These are phyloP conservation scores for Trametes meyenii DNA, from an alignment of 768 basidiomycete species.

Conservation along the genomic window DNA sequence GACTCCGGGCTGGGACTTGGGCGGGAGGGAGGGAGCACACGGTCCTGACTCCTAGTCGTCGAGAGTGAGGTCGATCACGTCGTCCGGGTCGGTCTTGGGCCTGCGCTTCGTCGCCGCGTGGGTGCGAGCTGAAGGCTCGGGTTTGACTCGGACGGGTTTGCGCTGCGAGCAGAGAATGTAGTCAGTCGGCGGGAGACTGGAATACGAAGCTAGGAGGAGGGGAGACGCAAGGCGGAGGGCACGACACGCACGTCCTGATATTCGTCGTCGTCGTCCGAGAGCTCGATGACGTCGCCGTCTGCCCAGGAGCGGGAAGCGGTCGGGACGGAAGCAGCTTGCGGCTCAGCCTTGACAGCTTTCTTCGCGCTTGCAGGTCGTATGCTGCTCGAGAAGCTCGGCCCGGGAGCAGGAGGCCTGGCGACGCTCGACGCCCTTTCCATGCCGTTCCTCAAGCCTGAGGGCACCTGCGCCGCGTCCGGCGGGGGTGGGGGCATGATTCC, in stretches of 20 bases:
- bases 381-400: background rate
- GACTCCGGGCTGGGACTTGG: too few relatives aligned
- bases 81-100: constrained; percentile 1
- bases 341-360: background rate
- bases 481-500: background rate
- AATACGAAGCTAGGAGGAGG: background rate
- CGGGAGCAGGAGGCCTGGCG: too few relatives aligned
- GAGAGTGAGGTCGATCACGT: constrained; percentile 12
- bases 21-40: too few relatives aligned
- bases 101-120: background rate
- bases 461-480: background rate
- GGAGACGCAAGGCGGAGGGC: too few relatives aligned
- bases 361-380: background rate
- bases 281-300: constrained; percentile 3
- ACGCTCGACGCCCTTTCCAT: background rate
- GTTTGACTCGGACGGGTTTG: constrained; percentile 4
- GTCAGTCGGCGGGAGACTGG: background rate
- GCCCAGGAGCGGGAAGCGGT: background rate
- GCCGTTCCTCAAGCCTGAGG: background rate
- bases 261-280: constrained; percentile 3
- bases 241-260: background rate
- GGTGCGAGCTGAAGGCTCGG: background rate
- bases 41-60: too few relatives aligned
- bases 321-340: background rate
- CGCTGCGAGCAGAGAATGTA: background rate